These are phyloP conservation scores for Xylaria castorea DNA, from an alignment of 495 filamentous ascomycete species.

Conservation along the genomic window DNA sequence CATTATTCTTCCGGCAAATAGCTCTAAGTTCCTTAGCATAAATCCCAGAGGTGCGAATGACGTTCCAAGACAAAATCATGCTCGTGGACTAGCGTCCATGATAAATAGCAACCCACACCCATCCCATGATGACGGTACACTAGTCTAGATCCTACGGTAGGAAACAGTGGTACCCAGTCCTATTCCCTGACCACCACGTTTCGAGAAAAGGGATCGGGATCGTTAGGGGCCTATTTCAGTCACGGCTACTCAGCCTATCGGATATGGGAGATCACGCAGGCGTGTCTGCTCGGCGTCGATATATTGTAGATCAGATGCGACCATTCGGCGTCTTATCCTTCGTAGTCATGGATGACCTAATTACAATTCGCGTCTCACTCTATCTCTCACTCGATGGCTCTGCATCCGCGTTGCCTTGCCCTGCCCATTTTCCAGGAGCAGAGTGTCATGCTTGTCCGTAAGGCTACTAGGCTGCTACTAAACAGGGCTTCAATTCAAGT, in stretches of 20 bases:
- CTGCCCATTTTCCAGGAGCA: background rate
- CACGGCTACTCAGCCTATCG: background rate
- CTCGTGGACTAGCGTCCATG: background rate
- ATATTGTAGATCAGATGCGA: background rate
- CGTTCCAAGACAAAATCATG: background rate
- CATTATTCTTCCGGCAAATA: background rate
- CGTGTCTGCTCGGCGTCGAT: background rate
- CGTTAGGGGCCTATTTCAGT: background rate
- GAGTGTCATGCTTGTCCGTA: slow-evolving; percentile 16
- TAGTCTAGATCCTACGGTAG: background rate
- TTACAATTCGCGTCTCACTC: background rate
- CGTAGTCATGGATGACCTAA: slow-evolving; percentile 1
- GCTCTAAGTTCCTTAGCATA: background rate
- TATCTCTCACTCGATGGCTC: too few species aligned
- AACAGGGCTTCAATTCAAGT: background rate
- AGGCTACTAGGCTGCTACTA: slow-evolving; percentile 8
- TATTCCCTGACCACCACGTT: slow-evolving; percentile 12
- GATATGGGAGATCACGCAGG: background rate
- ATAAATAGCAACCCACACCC: background rate
- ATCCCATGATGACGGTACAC: background rate
- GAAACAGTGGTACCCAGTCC: background rate
- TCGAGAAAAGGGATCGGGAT: background rate
- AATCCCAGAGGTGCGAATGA: background rate
- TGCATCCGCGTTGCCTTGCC: background rate
- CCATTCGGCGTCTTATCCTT: background rate